Conservation (phyloP, 108 stramenopile genomes). For the Cyclotella choctawhatcheeana region DNA sequence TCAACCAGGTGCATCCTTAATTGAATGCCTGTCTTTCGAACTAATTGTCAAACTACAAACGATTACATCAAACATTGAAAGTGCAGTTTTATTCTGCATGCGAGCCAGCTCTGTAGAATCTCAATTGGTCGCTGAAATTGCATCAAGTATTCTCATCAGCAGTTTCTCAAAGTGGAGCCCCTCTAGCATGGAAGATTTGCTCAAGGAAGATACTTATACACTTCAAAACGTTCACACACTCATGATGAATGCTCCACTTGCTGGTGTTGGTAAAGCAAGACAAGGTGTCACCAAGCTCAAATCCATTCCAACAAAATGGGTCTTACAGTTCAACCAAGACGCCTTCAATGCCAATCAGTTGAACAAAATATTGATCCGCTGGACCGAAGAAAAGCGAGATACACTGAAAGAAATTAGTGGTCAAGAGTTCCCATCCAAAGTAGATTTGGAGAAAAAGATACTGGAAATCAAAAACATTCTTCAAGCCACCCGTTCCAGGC, state of each 20-base stretch:
- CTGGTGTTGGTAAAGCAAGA: neutral
- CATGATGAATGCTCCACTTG: neutral
- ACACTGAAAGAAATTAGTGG: neutral
- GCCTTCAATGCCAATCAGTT: neutral
- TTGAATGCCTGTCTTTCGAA: slow-evolving; percentile 3
- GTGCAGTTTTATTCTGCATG: slow-evolving; percentile 1
- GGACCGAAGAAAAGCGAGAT: neutral
- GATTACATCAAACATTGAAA: slow-evolving; percentile 6
- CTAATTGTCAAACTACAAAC: neutral
- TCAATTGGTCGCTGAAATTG: slow-evolving; percentile 6
- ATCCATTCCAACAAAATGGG: slow-evolving; percentile 10
- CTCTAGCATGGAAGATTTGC: slow-evolving; percentile 6
- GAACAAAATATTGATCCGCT: neutral
- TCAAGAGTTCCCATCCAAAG: neutral
- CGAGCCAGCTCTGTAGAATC: neutral
- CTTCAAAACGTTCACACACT: neutral
- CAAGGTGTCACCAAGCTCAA: too few relatives aligned
- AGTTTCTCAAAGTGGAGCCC: slow-evolving; percentile 21
- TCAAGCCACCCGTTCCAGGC: slow-evolving; percentile 10
- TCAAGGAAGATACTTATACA: neutral
- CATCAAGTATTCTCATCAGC: neutral
- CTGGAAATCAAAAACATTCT: neutral
- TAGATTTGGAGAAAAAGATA: neutral
- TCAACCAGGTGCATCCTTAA: neutral
- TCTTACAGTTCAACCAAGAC: neutral